These are phyloP conservation scores for Suhomyces anneliseae DNA, from an alignment of 1,139 yeast genomes.

Conservation along the genomic window DNA sequence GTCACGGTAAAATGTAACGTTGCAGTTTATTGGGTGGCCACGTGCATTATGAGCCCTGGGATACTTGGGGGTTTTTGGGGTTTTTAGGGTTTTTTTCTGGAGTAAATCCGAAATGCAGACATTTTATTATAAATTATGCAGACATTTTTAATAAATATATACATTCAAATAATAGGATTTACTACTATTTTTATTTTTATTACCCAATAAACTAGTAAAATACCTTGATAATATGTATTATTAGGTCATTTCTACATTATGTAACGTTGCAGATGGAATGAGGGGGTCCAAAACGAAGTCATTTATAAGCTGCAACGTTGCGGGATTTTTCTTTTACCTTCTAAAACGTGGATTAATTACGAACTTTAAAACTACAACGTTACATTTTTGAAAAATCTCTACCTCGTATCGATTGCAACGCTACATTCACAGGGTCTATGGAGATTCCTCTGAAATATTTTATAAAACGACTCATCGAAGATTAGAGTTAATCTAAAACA, in stretches of 20 bases:
- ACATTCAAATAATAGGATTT: too few species aligned
- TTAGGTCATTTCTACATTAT: background rate
- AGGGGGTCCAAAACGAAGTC: background rate
- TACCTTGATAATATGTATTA: too few species aligned
- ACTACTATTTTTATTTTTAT: too few species aligned
- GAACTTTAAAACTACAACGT: constrained; percentile 12
- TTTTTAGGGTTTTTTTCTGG: background rate
- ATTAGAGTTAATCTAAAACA: too few species aligned
- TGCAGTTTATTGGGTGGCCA: constrained; percentile 6
- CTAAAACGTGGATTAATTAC: background rate
- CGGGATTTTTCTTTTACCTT: background rate
- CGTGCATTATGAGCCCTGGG: background rate
- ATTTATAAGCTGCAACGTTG: background rate
- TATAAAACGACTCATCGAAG: too few species aligned
- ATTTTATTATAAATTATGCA: background rate
- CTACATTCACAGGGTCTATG: background rate
- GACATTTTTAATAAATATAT: background rate
- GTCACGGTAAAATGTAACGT: constrained; percentile 17
- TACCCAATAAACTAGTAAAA: too few species aligned
- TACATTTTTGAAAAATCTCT: constrained; percentile 8
- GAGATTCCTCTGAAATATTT: background rate
- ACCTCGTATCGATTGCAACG: background rate
- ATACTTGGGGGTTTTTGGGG: background rate
- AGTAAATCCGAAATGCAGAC: constrained; percentile 5
- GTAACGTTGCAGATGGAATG: background rate